Evolutionary conservation across 2,329 filamentous ascomycete species (phyloP), one percentile per base, ranked within the genome.

Genomic region (Cephalotrichum gorgonifer): DNA sequence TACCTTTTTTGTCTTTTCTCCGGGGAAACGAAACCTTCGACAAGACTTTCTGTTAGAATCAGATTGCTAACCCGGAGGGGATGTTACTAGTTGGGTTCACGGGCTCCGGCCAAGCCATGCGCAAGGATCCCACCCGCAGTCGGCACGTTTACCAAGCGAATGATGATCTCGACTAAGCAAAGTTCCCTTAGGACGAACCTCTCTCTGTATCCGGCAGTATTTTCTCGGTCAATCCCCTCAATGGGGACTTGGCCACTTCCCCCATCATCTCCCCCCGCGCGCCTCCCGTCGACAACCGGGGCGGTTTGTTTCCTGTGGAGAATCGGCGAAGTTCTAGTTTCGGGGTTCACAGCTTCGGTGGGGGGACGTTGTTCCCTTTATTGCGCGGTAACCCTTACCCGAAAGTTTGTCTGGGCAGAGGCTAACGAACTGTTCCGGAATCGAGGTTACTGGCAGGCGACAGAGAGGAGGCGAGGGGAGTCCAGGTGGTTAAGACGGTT

Each of bases 51-150:
- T n/a, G n/a, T n/a, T n/a, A n/a, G n/a, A n/a, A n/a, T n/a, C n/a
- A n/a, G n/a, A n/a, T n/a, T n/a, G n/a, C n/a, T n/a, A n/a, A n/a
- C n/a, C n/a, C n/a, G n/a, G n/a, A n/a, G n/a, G n/a, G n/a, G n/a
- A n/a, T n/a, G n/a, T n/a, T n/a, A 44, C 6, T 56, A 96, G 93
- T 98, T 61, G 93, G 93, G 30, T 96, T 98, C 62, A 95, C 88
- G 8, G 93, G 93, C 53, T 96, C 90, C 49, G 93, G 93, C 52
- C 88, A 95, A 67, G 78, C 85, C 56, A 97, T 97, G 93, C 86
- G 89, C 58, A 96, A 95, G 67, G 93, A 96, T 62, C 80, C 81
- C 44, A 81, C 83, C 53, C 78, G 90, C 60, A 85, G 79, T 63
- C 84, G 88, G 59, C 88, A 95, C 62, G 83, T 93, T 56, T 94